Base-by-base conservation (phyloP, 78 protist species). In the Isochrysis galbana region DNA sequence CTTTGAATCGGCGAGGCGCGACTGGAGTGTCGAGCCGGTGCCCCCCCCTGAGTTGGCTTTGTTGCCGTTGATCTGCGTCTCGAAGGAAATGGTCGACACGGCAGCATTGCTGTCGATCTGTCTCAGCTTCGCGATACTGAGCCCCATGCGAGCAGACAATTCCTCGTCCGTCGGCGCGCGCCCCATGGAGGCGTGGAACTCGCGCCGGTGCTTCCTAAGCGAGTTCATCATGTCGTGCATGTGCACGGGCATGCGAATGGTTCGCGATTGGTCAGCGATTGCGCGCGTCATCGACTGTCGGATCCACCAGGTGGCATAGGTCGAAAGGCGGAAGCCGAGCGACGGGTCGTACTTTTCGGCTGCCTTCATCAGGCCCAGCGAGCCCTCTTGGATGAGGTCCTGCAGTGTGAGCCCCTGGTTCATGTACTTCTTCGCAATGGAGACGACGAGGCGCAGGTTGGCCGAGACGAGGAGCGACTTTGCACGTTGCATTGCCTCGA, bases 231-330 rank as follows among this genome's bases (percentile, higher is more conserved):
- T 29, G n/a, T 89, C 83, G 91, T 70, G 80, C 61, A 89, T n/a
- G 91, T 89, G 91, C 82, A 89, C 91, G 36, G 91, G 91, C 82
- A 89, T 0, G 41, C 91, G 91, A 80, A 89, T 89, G n/a, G 80
- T 51, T 14, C 91, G 77, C 34, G 34, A 10, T 25, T 89, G 91
- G 91, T 89, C 83, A 45, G 51, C 55, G 91, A 89, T 48, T 4
- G 91, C 5, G 47, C 91, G 80, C 48, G 39, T 17, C 61, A 89
- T 89, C 36, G 87, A 48, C 80, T 89, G 91, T 17, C 91, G 91
- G 91, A 89, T 89, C 91, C 91, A 89, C 89, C 89, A 84, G 14
- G 89, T 84, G 34, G 89, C 89, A 42, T 84, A 84, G 34, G 89
- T 84, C 26, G 69, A 47, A n/a, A 84, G 19, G 19, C 47, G 48